Evolutionary conservation across 768 basidiomycete genomes (phyloP), one percentile per base, ranked within the genome.

Genomic region (Agrocybe praecox): DNA sequence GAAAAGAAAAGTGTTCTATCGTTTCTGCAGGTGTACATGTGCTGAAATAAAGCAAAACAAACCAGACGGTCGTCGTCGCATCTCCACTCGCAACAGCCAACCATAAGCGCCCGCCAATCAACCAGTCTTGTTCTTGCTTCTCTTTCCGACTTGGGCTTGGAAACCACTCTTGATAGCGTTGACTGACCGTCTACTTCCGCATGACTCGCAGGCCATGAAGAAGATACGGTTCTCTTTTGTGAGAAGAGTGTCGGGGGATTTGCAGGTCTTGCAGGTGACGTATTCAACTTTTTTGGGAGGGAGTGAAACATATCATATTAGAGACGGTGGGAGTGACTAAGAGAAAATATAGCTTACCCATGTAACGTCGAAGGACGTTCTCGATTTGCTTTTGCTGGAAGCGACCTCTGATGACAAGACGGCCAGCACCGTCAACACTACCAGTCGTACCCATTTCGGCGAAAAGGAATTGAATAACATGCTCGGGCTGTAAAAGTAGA

Each of bases 311-410:
- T 43, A 42, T 44, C 23, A 44, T 34, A 24, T 55, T 29, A 22
- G 47, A 45, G 40, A 12, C 22, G 21, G 19, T 11, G 26, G 18
- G 43, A 50, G 8, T 12, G 4, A 36, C 21, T 15, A 33, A 42
- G 32, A 12, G 29, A n/a, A 23, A 21, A n/a, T 11, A 36, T 32
- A 53, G 78, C 88, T 63, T 71, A 96, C 95, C 92, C 66, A 98
- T 98, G 72, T 99, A 99, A 55, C 94, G 86, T 68, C 97, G 84
- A 63, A 99, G 74, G 11, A 99, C 94, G 70, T 96, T 96, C 76
- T 99, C 96, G 61, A 98, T 89, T 69, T 97, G 96, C 75, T 98
- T 98, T 71, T 96, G 96, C 67, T 94, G 94, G 85, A 98, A 99
- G 62, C 94, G 86, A 65, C 97, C 97, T 72, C 92, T 96, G 83